Percentiles rank a stretch among this genome's conserved stretches.
phyloP scores from a whole-genome alignment of 2,329 filamentous ascomycete species.

The Aschersonia sp. region DNA sequence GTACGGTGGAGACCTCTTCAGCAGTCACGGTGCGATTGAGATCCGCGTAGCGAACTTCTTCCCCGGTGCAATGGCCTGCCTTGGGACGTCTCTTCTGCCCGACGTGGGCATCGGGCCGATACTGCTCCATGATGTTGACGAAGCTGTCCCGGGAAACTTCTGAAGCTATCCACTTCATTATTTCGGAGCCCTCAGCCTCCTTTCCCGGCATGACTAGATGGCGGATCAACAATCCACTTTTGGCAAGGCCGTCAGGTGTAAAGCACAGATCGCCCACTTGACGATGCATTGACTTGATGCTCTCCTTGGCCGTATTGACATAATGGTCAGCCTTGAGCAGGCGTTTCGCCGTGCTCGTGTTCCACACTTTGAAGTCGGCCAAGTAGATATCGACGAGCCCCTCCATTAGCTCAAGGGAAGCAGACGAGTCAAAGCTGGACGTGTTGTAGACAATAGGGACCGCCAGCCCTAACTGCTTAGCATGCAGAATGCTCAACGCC shows the following conservation, averaged over 20 bases:
- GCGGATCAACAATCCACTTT: constrained; percentile 58
- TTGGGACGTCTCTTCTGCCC: constrained; percentile 35
- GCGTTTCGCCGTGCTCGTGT: constrained; percentile 46
- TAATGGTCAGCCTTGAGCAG: constrained; percentile 71
- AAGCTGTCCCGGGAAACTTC: constrained; percentile 63
- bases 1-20: constrained; percentile 51
- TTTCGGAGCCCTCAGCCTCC: constrained; percentile 56
- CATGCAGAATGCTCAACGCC: constrained; percentile 59
- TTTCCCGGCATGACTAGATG: constrained; percentile 78
- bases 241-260: constrained; percentile 66
- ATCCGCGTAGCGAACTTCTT: constrained; percentile 52
- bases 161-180: constrained; percentile 61
- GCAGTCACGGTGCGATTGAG: constrained; percentile 51
- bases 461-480: constrained; percentile 51
- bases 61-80: constrained; percentile 11
- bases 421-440: constrained; percentile 63
- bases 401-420: constrained; percentile 57
- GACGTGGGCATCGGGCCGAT: constrained; percentile 66
- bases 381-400: constrained; percentile 75
- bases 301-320: constrained; percentile 55
- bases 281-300: constrained; percentile 63
- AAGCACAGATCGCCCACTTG: constrained; percentile 78
- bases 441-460: constrained; percentile 78
- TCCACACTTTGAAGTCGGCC: constrained; percentile 82
- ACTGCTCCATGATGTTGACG: constrained; percentile 83